Base-by-base conservation (phyloP, 2,329 filamentous ascomycete genomes). In the Talaromyces pinophilus region DNA sequence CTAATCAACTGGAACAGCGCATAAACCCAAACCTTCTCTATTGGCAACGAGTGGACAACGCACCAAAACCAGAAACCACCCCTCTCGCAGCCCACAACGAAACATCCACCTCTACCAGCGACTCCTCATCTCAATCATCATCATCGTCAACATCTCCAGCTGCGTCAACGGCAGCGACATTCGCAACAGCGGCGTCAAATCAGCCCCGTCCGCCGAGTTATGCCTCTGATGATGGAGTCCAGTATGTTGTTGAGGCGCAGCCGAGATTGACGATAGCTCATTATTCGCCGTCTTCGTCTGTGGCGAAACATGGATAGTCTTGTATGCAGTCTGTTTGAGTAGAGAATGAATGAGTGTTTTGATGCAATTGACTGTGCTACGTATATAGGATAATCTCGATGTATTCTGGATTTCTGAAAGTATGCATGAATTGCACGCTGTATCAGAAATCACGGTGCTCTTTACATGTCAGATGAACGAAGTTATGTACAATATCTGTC, bases 1-100 rank as follows among this genome's bases (percentile, higher is more conserved):
- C 44, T 40, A 30, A 35, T 11, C 17, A 25, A 40, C 13, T 44
- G 19, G 30, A 48, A 33, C 71, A 91, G 86, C 85, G 91, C 59
- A 90, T 93, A 38, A 90, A 96, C 72, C 92, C 92, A 1, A 87
- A 94, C 73, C 83, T 92, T 15, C 83, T 96, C 30, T 92, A 91
- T 75, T 96, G 92, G 92, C 88, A 90, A 76, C 86, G 90, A 44
- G 90, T 88, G 70, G 81, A 40, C 64, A 71, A 62, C 42, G 33
- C 52, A 40, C 66, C 70, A 55, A 48, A 68, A 10, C 63, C 72
- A 57, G 72, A 70, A 44, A 73, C 70, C 64, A 72, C 69, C 67
- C 69, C 22, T 55, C 40, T 59, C 67, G 50, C 25, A 64, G 67
- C 62, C 69, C 50, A 30, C 69, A 57, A 46, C 70, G 30, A 68